Conservation (phyloP, 2,329 filamentous ascomycete genomes). For the Colletotrichum aenigma region DNA sequence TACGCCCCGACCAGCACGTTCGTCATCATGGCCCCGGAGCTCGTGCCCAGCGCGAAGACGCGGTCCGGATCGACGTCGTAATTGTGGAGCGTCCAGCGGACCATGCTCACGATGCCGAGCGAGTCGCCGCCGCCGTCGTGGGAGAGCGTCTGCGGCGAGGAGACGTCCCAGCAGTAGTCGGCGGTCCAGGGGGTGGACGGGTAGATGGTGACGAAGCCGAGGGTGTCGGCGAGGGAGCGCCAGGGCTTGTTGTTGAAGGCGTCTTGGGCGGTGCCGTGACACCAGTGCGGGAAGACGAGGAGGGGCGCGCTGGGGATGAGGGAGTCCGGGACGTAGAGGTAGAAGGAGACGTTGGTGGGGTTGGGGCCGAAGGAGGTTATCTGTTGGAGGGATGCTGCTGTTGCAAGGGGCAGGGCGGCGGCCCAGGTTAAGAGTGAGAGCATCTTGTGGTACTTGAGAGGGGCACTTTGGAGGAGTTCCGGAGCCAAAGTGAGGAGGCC, state of each 20-base stretch:
- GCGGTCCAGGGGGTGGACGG: slow-evolving; percentile 39
- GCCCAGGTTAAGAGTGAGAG: background rate
- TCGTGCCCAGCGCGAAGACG: slow-evolving; percentile 56
- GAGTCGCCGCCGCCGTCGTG: slow-evolving; percentile 57
- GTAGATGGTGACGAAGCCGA: slow-evolving; percentile 57
- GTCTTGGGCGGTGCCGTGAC: slow-evolving; percentile 55
- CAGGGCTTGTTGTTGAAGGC: slow-evolving; percentile 57
- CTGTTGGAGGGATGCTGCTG: slow-evolving; percentile 14
- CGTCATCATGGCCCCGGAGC: slow-evolving; percentile 62
- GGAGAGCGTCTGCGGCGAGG: slow-evolving; percentile 49
- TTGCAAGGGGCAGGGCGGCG: background rate
- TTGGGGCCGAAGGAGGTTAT: slow-evolving; percentile 43
- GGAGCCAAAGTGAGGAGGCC: background rate
- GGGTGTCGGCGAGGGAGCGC: slow-evolving; percentile 53
- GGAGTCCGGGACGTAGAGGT: slow-evolving; percentile 52
- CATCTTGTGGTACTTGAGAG: background rate
- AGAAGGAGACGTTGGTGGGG: slow-evolving; percentile 55
- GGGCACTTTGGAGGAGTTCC: accelerated
- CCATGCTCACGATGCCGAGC: slow-evolving; percentile 58
- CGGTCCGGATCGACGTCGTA: slow-evolving; percentile 49
- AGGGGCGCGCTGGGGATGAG: slow-evolving; percentile 50
- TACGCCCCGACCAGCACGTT: slow-evolving; percentile 56
- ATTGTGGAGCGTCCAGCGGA: slow-evolving; percentile 49
- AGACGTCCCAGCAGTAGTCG: slow-evolving; percentile 64
- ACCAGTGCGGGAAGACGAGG: slow-evolving; percentile 62